phyloP scores from a whole-genome alignment of 2,329 filamentous ascomycete genomes.

The Fusarium sterilihyphosum region DNA sequence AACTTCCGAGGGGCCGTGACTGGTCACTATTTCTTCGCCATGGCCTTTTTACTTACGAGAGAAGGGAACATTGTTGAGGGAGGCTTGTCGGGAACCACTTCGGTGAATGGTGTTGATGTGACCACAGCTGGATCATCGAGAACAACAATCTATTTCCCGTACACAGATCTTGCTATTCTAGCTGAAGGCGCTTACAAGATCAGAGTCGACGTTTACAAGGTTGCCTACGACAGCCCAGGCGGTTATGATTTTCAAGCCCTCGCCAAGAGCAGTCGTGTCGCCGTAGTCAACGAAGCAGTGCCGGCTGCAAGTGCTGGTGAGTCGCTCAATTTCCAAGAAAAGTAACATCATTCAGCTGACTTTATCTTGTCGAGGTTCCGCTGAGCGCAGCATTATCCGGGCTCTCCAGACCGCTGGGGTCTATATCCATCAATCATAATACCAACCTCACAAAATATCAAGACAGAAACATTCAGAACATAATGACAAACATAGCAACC shows the following conservation, averaged over 20 bases:
- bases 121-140: slow-evolving; percentile 3
- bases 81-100: slow-evolving; percentile 28
- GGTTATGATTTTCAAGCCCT: slow-evolving; percentile 28
- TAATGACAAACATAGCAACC: background rate
- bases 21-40: slow-evolving; percentile 42
- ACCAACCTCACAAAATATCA: background rate
- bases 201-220: slow-evolving; percentile 44
- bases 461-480: background rate
- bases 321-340: background rate
- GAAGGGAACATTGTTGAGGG: slow-evolving; percentile 31
- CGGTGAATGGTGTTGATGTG: slow-evolving; percentile 29
- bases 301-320: slow-evolving; percentile 5
- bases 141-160: slow-evolving; percentile 39
- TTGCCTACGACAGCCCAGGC: slow-evolving; percentile 9
- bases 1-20: background rate
- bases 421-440: background rate
- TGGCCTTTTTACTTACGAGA: slow-evolving; percentile 35
- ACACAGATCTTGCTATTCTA: slow-evolving; percentile 39
- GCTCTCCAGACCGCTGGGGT: slow-evolving; percentile 1
- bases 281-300: slow-evolving; percentile 9
- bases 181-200: slow-evolving; percentile 40
- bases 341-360: background rate
- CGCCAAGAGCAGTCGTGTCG: slow-evolving; percentile 28
- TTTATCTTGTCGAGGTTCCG: background rate
- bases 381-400: slow-evolving; percentile 3